Base-by-base conservation (phyloP, 139 green algal species). In the Chlamydomonas sp. region DNA sequence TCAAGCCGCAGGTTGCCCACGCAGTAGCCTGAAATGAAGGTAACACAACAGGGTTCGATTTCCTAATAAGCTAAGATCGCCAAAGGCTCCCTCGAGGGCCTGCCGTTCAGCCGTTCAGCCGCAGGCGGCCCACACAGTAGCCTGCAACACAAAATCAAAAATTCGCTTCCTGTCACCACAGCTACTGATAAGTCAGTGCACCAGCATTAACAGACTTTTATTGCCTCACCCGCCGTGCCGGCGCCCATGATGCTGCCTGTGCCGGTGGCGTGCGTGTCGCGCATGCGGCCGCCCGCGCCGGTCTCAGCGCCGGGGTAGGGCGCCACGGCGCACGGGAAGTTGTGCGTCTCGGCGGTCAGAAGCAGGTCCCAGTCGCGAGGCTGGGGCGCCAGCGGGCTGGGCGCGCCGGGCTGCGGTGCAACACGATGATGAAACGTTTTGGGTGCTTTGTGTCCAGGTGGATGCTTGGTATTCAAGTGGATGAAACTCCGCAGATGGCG, bases 301-400 rank as follows among this genome's bases (percentile, higher is more conserved):
- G 98, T 99, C 92, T 99, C 98, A 17, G 98, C 97, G 72, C 98
- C 96, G 15, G 97, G 97, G 94, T 96, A 98, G 63, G 97, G 97
- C 20, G 97, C 97, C 18, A 99, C 97, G 62, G 98, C 98, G 86
- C 97, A 99, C 9, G 98, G 98, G 93, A 99, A 99, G 94, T 99
- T 99, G 96, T 99, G 98, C 5, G 98, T 99, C 93, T 99, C 98
- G 0, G 98, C 98, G 0, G 98, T 99, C 16, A 99, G 96, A 88
- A 99, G 96, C 77, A 99, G 85, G 92, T 99, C 98, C 94, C 96
- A 98, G 90, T 99, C 98, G 61, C 90, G 84, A 57, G 66, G 62
- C 86, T 90, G 72, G 14, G 93, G 94, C 4, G 89, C 92, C 67
- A 99, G 89, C 2, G 93, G 80, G 14, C 85, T 92, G 72, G 96